These are phyloP conservation scores for Camptophora hylomeconis DNA, from an alignment of 2,329 filamentous ascomycete genomes.

Conservation along the genomic window DNA sequence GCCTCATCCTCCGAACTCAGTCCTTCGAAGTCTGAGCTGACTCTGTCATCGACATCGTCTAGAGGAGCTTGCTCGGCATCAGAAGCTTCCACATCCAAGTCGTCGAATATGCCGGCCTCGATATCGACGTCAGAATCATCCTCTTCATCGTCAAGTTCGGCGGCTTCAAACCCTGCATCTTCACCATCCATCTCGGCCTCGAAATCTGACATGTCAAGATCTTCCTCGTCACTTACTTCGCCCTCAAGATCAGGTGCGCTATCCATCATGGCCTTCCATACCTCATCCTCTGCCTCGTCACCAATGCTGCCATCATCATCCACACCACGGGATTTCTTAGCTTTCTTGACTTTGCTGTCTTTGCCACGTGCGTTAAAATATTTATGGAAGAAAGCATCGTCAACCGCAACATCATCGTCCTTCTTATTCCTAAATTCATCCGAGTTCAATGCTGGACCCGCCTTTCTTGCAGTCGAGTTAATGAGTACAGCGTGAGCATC, in stretches of 20 bases:
- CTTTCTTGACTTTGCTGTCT: slow-evolving; percentile 42
- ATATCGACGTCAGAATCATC: slow-evolving; percentile 18
- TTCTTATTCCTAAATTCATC: slow-evolving; percentile 87
- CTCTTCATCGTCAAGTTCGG: slow-evolving; percentile 29
- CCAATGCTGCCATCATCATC: slow-evolving; percentile 33
- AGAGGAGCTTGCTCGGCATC: slow-evolving; percentile 40
- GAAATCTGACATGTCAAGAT: slow-evolving; percentile 42
- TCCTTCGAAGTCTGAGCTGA: slow-evolving; percentile 16
- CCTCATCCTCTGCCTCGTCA: slow-evolving; percentile 61
- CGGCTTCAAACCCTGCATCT: slow-evolving; percentile 32
- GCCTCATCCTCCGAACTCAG: slow-evolving; percentile 21
- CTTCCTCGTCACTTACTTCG: slow-evolving; percentile 44
- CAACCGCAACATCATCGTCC: slow-evolving; percentile 70
- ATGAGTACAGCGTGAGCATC: slow-evolving; percentile 49
- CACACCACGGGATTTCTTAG: slow-evolving; percentile 28
- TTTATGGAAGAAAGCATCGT: slow-evolving; percentile 96
- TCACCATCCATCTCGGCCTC: slow-evolving; percentile 37
- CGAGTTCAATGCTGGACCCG: slow-evolving; percentile 57
- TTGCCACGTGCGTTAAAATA: slow-evolving; percentile 75
- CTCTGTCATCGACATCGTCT: slow-evolving; percentile 30
- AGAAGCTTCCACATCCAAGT: slow-evolving; percentile 28
- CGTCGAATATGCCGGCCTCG: slow-evolving; percentile 21
- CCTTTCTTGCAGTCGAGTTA: slow-evolving; percentile 43
- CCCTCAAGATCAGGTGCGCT: slow-evolving; percentile 66
- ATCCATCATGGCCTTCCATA: slow-evolving; percentile 82